Base-by-base conservation (phyloP, 495 filamentous ascomycete species). In the Penicillium taxi region DNA sequence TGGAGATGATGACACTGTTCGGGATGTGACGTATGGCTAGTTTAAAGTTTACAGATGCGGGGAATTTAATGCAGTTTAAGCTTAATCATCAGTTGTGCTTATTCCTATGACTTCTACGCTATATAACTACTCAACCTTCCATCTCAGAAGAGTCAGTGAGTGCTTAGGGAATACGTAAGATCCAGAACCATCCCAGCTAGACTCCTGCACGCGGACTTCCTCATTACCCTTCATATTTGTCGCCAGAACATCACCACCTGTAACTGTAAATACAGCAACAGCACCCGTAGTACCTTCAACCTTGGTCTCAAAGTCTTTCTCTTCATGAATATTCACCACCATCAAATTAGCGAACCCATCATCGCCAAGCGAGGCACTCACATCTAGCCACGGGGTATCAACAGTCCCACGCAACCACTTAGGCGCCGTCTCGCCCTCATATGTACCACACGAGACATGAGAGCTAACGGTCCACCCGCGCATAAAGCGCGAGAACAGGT, bases 401-500 rank as follows among this genome's bases (percentile, higher is more conserved):
- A 82, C 64, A 4, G 74, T 66, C 4, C 69, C 69, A 26, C 75
- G 61, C 11, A 86, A 54, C 81, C 81, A 86, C 23, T 52, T 56
- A 7, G 83, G 81, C 26, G 71, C 57, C 5, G 81, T 86, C 28
- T 63, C 63, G 3, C 82, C 84, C 34, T 70, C 66, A 49, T 84
- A 87, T 5, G 67, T 67, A 0, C 61, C 63, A 43, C 66, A 66
- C 9, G 67, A 61, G 9, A 85, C 69, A 59, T 86, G 76, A 18
- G 72, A 56, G 6, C 67, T 70, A 9, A 89, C 51, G 0, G 77
- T 81, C 53, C 70, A 69, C 5, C 83, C 84, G 17, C 80, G 74
- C 84, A 87, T 88, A 47, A 79, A 86, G 43, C 68, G 69, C 46
- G 73, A 75, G 47, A 83, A 87, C 13, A 86, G 64, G 43, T 75